Base-by-base conservation (phyloP, 345 rosid species). In the Euphorbia tirucalli region DNA sequence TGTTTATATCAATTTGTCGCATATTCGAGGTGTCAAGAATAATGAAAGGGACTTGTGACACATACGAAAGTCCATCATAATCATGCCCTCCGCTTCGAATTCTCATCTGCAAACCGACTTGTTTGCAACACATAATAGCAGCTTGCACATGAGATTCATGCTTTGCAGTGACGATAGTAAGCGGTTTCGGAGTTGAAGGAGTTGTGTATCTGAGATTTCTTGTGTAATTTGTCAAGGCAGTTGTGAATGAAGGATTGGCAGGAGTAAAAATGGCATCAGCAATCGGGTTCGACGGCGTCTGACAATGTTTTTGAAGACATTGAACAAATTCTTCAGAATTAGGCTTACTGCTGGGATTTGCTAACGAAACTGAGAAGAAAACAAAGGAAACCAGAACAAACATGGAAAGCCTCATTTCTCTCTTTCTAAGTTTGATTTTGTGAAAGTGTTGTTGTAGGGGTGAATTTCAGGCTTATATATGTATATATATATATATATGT, bases 1-100 rank as follows among this genome's bases (percentile, higher is more conserved):
- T 30, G 55, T 84, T 81, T 7, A 83, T 63, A 30, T 68, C 24
- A 18, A 91, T 75, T 2, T 83, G 69, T 14, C 90, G 75, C 15
- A 90, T 70, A 54, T 87, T 82, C 37, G 60, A 81, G 85, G 86
- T 76, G 74, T 90, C 96, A 13, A 90, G 75, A 24, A 90, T 57
- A 22, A 87, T 39, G 24, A 88, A 88, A 0, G 92, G 87, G 6
- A 62, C 31, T 0, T 71, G 11, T 1, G 90, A 87, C 7, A 66
- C 25, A 21, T 85, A 86, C 0, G 93, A 88, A 49, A 87, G 54
- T 6, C 91, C 93, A 8, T 87, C 96, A 21, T 80, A 87, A 65
- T 90, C 95, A 49, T 86, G 92, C 58, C 96, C 96, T 0, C 96
- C 96, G 49, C 93, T 88, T 2, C 93, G 82, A 71, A 88, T 85